Evolutionary conservation across 2,329 filamentous ascomycete species (phyloP).

Genomic region (Beauveria sp.): DNA sequence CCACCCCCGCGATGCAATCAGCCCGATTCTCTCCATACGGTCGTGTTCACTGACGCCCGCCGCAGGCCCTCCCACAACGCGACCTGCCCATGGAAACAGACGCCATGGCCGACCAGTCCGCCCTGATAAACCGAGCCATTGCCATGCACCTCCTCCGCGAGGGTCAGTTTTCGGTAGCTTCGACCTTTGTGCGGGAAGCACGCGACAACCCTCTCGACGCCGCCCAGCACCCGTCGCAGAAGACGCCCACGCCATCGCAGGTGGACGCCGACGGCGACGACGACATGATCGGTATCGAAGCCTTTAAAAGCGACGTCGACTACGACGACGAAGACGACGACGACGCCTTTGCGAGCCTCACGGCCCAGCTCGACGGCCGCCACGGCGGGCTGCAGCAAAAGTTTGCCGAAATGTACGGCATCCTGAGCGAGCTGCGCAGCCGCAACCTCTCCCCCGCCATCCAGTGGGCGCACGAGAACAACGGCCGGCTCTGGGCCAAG

Average conservation of each 20-base stretch:
- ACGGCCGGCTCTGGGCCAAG: slow-evolving; percentile 60
- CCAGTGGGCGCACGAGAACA: slow-evolving; percentile 71
- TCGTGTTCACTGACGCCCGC: slow-evolving; percentile 15
- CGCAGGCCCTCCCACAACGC: slow-evolving; percentile 37
- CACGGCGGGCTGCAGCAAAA: slow-evolving; percentile 57
- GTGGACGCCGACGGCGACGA: slow-evolving; percentile 19
- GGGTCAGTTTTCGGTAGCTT: slow-evolving; percentile 83
- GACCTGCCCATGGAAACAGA: slow-evolving; percentile 73
- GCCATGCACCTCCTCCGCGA: slow-evolving; percentile 94
- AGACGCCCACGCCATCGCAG: slow-evolving; percentile 14
- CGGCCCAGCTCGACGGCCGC: not conserved
- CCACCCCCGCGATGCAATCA: slow-evolving; percentile 10
- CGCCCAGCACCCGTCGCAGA: not conserved
- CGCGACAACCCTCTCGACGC: slow-evolving; percentile 27
- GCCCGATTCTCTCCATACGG: not conserved
- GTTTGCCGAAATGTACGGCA: slow-evolving; percentile 86
- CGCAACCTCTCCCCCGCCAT: slow-evolving; percentile 74
- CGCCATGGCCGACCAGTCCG: slow-evolving; percentile 65
- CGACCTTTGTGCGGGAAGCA: slow-evolving; percentile 73
- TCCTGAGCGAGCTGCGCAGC: slow-evolving; percentile 68
- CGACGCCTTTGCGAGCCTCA: not conserved
- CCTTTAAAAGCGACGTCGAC: not conserved
- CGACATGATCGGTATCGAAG: slow-evolving; percentile 18
- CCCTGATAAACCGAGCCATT: slow-evolving; percentile 84
- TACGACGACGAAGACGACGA: not conserved